A percentile compares a stretch with the other conserved stretches of the same genome.
These are phyloP conservation scores for Pascua sp. DNA, from an alignment of 1,284 basidiomycete genomes.

Conservation along the genomic window DNA sequence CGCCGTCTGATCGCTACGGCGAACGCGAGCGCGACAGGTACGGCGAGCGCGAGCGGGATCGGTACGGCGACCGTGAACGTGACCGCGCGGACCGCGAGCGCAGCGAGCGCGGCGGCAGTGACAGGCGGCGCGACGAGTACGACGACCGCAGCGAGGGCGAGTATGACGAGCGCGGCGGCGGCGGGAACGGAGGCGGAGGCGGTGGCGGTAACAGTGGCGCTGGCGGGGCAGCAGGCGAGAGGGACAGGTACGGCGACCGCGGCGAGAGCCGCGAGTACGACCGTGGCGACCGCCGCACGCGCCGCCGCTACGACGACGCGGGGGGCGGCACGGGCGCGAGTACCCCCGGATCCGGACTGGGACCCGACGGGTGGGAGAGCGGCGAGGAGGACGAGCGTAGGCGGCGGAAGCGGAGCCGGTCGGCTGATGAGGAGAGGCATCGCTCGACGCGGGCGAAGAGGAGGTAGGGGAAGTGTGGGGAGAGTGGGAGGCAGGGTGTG, in stretches of 20 bases:
- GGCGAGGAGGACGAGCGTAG: slow-evolving; percentile 28
- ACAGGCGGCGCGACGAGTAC: slow-evolving; percentile 7
- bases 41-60: slow-evolving; percentile 10
- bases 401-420: slow-evolving; percentile 14
- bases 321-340: not conserved
- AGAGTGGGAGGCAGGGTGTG: too few relatives aligned
- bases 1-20: slow-evolving; percentile 1
- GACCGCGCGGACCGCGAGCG: slow-evolving; percentile 11
- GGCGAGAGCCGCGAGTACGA: slow-evolving; percentile 7
- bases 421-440: slow-evolving; percentile 11
- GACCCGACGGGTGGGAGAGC: slow-evolving; percentile 33
- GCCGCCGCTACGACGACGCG: not conserved
- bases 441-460: slow-evolving; percentile 8
- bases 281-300: not conserved
- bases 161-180: slow-evolving; percentile 16
- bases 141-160: slow-evolving; percentile 14
- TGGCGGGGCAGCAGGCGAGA: slow-evolving; percentile 5
- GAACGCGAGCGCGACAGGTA: slow-evolving; percentile 6
- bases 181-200: slow-evolving; percentile 7
- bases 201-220: slow-evolving; percentile 5
- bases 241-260: slow-evolving; percentile 12
- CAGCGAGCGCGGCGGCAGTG: slow-evolving; percentile 8
- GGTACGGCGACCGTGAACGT: slow-evolving; percentile 10
- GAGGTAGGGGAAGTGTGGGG: slow-evolving; percentile 10
- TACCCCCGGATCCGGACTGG: slow-evolving; percentile 9